These are phyloP conservation scores for Aspergillus ellipticus DNA, from an alignment of 495 filamentous ascomycete genomes.

Conservation along the genomic window DNA sequence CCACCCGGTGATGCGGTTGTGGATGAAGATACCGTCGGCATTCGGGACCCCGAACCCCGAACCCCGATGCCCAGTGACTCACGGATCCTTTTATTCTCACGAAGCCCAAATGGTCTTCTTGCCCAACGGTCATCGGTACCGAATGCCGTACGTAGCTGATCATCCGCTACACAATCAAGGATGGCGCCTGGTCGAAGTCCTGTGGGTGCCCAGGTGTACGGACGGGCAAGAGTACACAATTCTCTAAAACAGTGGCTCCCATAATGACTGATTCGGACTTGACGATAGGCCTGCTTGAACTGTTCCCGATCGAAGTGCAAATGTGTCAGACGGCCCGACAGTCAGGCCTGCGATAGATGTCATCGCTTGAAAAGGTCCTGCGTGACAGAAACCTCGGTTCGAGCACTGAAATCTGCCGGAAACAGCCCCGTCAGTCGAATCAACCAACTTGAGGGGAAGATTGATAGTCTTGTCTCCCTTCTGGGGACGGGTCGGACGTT, in stretches of 20 bases:
- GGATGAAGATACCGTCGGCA: not conserved
- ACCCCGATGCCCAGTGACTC: not conserved
- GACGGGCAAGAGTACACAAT: not conserved
- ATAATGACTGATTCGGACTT: too few species aligned
- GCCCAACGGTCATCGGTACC: not conserved
- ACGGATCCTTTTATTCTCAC: not conserved
- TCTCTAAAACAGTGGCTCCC: too few species aligned
- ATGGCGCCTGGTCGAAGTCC: too few species aligned
- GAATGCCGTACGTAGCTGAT: not conserved
- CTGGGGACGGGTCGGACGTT: slow-evolving; percentile 12
- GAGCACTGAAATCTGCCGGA: slow-evolving; percentile 16
- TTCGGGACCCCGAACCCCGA: not conserved
- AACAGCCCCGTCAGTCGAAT: slow-evolving; percentile 18
- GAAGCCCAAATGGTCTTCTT: too few species aligned
- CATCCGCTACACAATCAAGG: too few species aligned
- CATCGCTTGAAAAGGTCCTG: slow-evolving; percentile 34
- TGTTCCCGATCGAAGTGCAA: slow-evolving; percentile 52
- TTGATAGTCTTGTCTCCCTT: slow-evolving; percentile 28
- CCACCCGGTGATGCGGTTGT: too few species aligned
- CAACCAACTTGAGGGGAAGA: slow-evolving; percentile 32
- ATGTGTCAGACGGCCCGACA: slow-evolving; percentile 36
- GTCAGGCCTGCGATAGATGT: slow-evolving; percentile 45
- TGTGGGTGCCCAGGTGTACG: not conserved
- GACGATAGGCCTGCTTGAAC: slow-evolving; percentile 42
- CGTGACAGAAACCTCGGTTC: slow-evolving; percentile 17